Percentiles rank a stretch among this genome's conserved stretches.
Conservation (phyloP, 768 basidiomycete species). For the Lactarius trivialis region DNA sequence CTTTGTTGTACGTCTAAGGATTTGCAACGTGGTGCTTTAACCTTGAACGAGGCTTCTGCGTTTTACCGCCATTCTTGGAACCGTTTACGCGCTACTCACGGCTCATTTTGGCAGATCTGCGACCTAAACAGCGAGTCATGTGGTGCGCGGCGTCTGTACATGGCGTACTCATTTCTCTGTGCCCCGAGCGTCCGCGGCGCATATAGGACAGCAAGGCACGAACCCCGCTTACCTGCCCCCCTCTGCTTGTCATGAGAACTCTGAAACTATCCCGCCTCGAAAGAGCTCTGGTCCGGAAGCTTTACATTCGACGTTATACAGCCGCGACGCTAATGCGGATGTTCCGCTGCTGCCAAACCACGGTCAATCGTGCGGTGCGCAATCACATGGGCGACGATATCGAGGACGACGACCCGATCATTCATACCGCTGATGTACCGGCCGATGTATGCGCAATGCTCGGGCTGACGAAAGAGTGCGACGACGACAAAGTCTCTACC, state of each 20-base stretch:
- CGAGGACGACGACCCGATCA: neutral
- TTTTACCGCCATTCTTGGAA: neutral
- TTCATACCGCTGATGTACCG: neutral
- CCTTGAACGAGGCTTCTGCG: neutral
- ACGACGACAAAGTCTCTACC: neutral
- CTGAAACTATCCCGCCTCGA: neutral
- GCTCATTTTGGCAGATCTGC: neutral
- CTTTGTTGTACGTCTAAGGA: neutral
- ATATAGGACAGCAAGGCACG: neutral
- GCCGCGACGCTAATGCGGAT: neutral
- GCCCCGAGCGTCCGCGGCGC: neutral
- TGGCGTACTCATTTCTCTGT: neutral
- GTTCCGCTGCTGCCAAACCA: neutral
- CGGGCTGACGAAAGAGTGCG: neutral
- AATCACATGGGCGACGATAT: neutral
- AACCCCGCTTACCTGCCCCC: neutral
- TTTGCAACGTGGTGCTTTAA: neutral
- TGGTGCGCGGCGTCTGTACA: neutral
- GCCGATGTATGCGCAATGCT: neutral
- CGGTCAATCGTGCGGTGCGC: neutral
- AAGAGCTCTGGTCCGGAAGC: neutral
- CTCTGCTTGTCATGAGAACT: neutral
- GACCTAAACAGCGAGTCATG: neutral
- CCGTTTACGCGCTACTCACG: neutral
- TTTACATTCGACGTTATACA: neutral